Evolutionary conservation across 2,329 filamentous ascomycete genomes (phyloP), one percentile per base, ranked within the genome.

Genomic region (Ceratocystis papillata): DNA sequence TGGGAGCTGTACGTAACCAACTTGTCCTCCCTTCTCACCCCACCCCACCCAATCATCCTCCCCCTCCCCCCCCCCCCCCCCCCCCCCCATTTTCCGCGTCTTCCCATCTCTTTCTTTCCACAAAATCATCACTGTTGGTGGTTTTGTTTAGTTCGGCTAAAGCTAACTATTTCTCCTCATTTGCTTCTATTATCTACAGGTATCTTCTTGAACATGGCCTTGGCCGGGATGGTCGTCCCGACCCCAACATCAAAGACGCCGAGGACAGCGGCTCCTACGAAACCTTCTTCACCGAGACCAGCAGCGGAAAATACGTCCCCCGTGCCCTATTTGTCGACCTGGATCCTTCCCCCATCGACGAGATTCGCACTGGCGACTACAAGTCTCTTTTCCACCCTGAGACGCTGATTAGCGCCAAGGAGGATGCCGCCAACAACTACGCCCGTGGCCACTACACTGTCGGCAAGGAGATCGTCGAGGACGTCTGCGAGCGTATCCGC

Each of bases 371-470:
- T 65, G 85, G 86, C 68, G 69, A 72, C 70, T 88, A 87, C 78
- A 83, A 84, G 71, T 80, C 85, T 73, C 82, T 88, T 68, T 88
- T 87, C 80, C 86, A 88, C 77, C 86, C 86, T 59, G 86, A 88
- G 79, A 80, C 86, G 71, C 76, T 88, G 73, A 84, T 88, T 74
- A 88, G 83, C 75, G 86, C 86, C 77, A 88, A 88, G 81, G 86
- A 88, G 76, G 86, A 88, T 81, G 86, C 86, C 67, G 85, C 86
- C 77, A 88, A 88, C 79, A 89, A 89, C 80, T 89, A 88, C 73
- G 86, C 86, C 71, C 86, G 86, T 78, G 86, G 86, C 67, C 86
- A 89, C 78, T 88, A 89, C 77, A 88, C 86, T 71, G 85, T 88
- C 71, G 86, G 86, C 77, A 88, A 88, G 81, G 86, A 88, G 79